A percentile compares a stretch with the other conserved stretches of the same genome.
Evolutionary conservation across 306 rosid species (phyloP).

Genomic region (Sicyos baderoa): DNA sequence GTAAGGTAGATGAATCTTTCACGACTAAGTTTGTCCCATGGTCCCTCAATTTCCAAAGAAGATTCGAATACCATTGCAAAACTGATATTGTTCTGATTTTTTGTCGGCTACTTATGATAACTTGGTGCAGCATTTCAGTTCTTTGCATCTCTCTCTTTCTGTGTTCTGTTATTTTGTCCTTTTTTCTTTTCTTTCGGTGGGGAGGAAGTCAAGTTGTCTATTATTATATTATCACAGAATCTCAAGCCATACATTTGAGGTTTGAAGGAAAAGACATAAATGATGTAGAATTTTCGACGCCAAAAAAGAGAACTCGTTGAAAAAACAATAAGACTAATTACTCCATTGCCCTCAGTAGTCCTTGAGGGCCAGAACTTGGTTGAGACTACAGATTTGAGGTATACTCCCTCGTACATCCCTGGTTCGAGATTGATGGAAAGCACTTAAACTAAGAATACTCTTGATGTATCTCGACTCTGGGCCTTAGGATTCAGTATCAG

Average conservation of each 20-base stretch:
- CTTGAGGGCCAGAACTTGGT: no score
- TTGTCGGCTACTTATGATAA: background rate
- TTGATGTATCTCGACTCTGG: no score
- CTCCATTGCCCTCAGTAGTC: background rate
- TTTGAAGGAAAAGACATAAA: background rate
- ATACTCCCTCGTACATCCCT: no score
- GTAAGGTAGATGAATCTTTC: conserved; percentile 24
- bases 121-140: background rate
- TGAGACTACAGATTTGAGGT: no score
- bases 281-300: background rate
- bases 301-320: background rate
- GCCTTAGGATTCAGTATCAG: no score
- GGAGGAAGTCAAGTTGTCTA: background rate
- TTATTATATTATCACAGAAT: background rate
- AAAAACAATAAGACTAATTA: background rate
- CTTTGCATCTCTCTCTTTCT: background rate
- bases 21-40: background rate
- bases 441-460: no score
- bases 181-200: background rate
- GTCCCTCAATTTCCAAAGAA: conserved; percentile 3
- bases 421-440: no score
- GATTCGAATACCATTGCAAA: conserved; percentile 3
- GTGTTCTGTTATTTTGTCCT: background rate
- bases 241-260: background rate
- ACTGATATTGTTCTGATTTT: conserved; percentile 6